These are phyloP conservation scores for Actinomucor elegans DNA, from an alignment of 371 early-diverging fungal genomes.

Conservation along the genomic window DNA sequence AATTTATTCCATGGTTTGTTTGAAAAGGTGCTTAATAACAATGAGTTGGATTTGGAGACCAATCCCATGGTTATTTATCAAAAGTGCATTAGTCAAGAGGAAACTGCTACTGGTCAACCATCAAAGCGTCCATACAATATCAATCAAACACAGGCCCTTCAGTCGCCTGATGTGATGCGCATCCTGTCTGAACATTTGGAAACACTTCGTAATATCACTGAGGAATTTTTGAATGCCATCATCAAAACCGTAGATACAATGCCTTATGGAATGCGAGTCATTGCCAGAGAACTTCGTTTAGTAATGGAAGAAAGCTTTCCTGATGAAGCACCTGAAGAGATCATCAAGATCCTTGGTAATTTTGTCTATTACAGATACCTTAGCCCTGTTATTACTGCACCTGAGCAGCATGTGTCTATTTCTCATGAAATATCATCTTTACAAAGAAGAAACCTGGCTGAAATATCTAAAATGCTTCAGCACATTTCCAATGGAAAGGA, in stretches of 20 bases:
- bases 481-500: constrained; percentile 86
- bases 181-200: constrained; percentile 74
- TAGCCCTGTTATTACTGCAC: constrained; percentile 96
- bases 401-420: constrained; percentile 94
- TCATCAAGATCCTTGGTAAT: constrained; percentile 88
- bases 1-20: constrained; percentile 82
- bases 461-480: constrained; percentile 92
- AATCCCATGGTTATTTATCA: constrained; percentile 93
- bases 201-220: constrained; percentile 75
- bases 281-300: constrained; percentile 87
- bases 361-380: constrained; percentile 96
- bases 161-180: constrained; percentile 81
- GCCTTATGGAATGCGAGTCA: constrained; percentile 95
- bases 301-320: constrained; percentile 85
- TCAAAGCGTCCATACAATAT: constrained; percentile 76
- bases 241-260: constrained; percentile 74
- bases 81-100: constrained; percentile 85
- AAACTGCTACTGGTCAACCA: constrained; percentile 84
- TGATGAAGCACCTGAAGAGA: constrained; percentile 72
- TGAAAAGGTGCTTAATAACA: constrained; percentile 71
- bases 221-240: constrained; percentile 83
- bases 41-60: constrained; percentile 82
- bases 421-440: constrained; percentile 77
- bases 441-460: constrained; percentile 95
- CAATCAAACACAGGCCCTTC: constrained; percentile 80